Conservation (phyloP, 1,139 yeast species). For the Candida sp. region DNA sequence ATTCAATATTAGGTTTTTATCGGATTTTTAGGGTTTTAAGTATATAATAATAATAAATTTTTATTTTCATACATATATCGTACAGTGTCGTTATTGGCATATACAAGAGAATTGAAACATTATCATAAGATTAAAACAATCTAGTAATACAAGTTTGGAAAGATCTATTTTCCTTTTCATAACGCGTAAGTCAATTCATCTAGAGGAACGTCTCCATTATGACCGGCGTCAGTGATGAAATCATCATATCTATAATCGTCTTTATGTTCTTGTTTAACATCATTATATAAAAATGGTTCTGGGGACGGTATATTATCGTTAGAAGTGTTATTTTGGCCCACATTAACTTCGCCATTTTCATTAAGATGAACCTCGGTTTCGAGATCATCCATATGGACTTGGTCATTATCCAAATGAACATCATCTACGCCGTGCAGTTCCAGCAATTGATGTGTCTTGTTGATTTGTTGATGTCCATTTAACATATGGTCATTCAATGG, state of each 20-base stretch:
- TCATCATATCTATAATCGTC: slow-evolving; percentile 30
- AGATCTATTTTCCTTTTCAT: neutral
- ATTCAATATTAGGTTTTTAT: slow-evolving; percentile 18
- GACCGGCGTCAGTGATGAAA: slow-evolving; percentile 17
- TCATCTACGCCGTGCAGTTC: neutral
- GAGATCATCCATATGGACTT: slow-evolving; percentile 4
- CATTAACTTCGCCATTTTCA: neutral
- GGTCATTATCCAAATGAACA: slow-evolving; percentile 5
- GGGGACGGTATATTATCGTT: slow-evolving; percentile 7
- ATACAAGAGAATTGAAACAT: neutral
- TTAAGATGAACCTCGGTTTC: slow-evolving; percentile 5
- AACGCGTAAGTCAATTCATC: slow-evolving; percentile 2
- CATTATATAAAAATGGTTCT: slow-evolving; percentile 12
- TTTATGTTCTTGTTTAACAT: slow-evolving; percentile 9
- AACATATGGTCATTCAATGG: slow-evolving; percentile 2
- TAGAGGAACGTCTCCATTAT: neutral
- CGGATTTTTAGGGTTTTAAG: slow-evolving; percentile 21
- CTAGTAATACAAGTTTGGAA: neutral
- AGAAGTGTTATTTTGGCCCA: neutral
- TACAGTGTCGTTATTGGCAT: neutral
- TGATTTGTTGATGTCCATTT: neutral
- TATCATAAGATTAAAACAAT: neutral
- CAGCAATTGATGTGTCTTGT: neutral
- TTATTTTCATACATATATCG: neutral
- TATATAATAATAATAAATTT: too few species aligned